Percentiles rank a stretch among this genome's conserved stretches.
Conservation (phyloP, 2,329 filamentous ascomycete species). For the Plenodomus tracheiphilus region DNA sequence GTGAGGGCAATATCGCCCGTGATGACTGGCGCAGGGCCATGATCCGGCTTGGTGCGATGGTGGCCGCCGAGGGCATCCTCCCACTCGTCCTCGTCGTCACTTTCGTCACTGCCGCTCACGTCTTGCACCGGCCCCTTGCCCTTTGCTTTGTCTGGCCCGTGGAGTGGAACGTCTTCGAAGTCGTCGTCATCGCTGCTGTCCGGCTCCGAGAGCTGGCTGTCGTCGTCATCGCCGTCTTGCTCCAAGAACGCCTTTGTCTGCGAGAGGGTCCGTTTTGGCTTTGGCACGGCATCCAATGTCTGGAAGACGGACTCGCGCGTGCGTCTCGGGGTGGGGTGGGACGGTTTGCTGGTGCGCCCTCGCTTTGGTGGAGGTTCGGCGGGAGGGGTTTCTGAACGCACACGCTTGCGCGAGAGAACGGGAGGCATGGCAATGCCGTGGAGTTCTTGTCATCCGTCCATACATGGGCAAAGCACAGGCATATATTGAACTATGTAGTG, state of each 20-base stretch:
- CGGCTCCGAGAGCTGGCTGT: conserved; percentile 24
- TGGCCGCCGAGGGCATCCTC: conserved; percentile 44
- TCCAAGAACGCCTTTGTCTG: conserved; percentile 45
- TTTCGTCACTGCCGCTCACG: conserved; percentile 39
- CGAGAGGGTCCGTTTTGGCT: conserved; percentile 34
- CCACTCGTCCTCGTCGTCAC: conserved; percentile 47
- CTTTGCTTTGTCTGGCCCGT: conserved; percentile 38
- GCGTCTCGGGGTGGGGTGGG: conserved; percentile 9
- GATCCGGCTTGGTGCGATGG: conserved; percentile 37
- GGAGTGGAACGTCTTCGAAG: conserved; percentile 52
- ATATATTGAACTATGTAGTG: no score
- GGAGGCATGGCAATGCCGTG: conserved; percentile 62
- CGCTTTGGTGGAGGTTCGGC: conserved; percentile 39
- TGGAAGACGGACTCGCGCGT: conserved; percentile 50
- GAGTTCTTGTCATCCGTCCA: background rate
- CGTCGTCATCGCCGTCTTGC: conserved; percentile 47
- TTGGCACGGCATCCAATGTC: conserved; percentile 46
- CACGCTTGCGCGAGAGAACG: conserved; percentile 66
- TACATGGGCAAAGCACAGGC: no score
- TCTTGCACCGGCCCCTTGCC: conserved; percentile 47
- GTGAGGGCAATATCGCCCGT: conserved; percentile 76
- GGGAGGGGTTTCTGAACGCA: conserved; percentile 43
- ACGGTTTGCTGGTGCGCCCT: conserved; percentile 16
- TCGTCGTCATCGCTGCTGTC: conserved; percentile 52
- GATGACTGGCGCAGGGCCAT: conserved; percentile 51